These are phyloP conservation scores for Rosellinia necatrix DNA, from an alignment of 2,329 filamentous ascomycete genomes.

Conservation along the genomic window DNA sequence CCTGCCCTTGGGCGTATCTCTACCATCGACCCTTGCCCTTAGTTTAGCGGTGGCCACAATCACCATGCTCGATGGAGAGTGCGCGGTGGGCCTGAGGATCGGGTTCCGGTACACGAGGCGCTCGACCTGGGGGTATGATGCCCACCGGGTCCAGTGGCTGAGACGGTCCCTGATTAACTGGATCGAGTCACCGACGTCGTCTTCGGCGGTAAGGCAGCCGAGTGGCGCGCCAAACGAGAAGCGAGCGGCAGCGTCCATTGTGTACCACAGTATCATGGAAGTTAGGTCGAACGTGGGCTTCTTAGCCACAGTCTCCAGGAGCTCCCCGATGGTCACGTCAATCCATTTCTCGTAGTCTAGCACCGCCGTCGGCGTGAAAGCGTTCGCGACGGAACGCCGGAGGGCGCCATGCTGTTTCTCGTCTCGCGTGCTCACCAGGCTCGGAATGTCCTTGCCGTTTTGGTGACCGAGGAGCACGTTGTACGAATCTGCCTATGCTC, in stretches of 20 bases:
- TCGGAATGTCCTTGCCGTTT: constrained; percentile 36
- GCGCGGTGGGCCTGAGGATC: constrained; percentile 21
- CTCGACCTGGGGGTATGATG: constrained; percentile 31
- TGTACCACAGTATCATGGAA: constrained; percentile 31
- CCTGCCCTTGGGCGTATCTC: constrained; percentile 3
- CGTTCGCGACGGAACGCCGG: constrained; percentile 34
- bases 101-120: constrained; percentile 34
- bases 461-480: constrained; percentile 31
- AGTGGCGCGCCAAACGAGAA: constrained; percentile 33
- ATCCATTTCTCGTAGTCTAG: constrained; percentile 35
- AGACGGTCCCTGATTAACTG: constrained; percentile 34
- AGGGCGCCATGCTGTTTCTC: constrained; percentile 33
- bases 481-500: constrained; percentile 32
- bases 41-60: constrained; percentile 27
- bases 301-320: constrained; percentile 22
- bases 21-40: constrained; percentile 11
- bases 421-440: constrained; percentile 32
- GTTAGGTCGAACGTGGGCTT: constrained; percentile 30
- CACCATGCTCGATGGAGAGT: constrained; percentile 30
- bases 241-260: constrained; percentile 32
- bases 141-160: constrained; percentile 34
- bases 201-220: constrained; percentile 31
- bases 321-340: constrained; percentile 31
- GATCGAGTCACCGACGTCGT: constrained; percentile 31
- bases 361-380: constrained; percentile 32